These are phyloP conservation scores for Picea abies DNA, from an alignment of 83 land plant species.

Conservation along the genomic window DNA sequence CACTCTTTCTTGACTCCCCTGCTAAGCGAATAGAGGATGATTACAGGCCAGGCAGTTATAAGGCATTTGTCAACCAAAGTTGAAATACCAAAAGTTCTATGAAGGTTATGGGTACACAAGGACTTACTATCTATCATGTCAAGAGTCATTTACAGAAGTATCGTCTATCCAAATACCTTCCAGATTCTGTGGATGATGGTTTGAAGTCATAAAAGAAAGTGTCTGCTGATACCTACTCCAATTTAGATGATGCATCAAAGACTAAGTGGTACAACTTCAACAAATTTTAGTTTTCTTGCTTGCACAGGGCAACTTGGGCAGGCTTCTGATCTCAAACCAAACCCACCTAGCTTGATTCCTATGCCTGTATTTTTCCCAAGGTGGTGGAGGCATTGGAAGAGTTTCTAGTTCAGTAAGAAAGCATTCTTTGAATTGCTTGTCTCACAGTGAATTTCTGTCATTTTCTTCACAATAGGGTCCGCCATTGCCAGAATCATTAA, in stretches of 20 bases:
- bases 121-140: not conserved
- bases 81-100: not conserved
- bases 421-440: slow-evolving; percentile 35
- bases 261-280: slow-evolving; percentile 42
- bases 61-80: too few species aligned
- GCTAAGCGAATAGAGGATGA: too few species aligned
- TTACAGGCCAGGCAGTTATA: too few species aligned
- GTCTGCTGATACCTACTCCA: slow-evolving; percentile 37
- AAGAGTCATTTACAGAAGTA: slow-evolving; percentile 3
- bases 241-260: slow-evolving; percentile 65
- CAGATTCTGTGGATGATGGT: slow-evolving; percentile 21
- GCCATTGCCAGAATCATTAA: slow-evolving; percentile 36
- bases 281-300: slow-evolving; percentile 26
- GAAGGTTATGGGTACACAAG: too few species aligned
- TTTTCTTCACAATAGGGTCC: slow-evolving; percentile 61
- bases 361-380: slow-evolving; percentile 43
- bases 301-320: slow-evolving; percentile 25
- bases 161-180: slow-evolving; percentile 23
- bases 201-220: slow-evolving; percentile 45
- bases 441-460: slow-evolving; percentile 44
- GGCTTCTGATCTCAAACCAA: slow-evolving; percentile 41
- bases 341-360: slow-evolving; percentile 53
- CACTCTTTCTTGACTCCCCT: too few species aligned
- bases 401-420: slow-evolving; percentile 8
- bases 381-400: slow-evolving; percentile 31